phyloP scores from a whole-genome alignment of 2,329 filamentous ascomycete species.

The Teratosphaeria gauchensis region DNA sequence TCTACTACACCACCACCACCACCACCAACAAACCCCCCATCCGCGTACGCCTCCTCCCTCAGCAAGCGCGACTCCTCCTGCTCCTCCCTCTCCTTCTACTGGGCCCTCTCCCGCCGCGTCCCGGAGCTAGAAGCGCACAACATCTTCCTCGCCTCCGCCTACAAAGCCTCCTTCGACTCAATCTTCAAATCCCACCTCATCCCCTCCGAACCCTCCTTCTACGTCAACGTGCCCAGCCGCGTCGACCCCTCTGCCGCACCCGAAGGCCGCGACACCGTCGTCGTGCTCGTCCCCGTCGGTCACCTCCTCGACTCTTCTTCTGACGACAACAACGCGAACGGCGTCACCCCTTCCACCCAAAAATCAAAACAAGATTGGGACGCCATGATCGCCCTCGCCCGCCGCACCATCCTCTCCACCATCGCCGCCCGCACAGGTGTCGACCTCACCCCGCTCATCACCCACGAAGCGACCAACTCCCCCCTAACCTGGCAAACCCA shows the following conservation, averaged over 20 bases:
- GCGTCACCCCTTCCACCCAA: constrained; percentile 28
- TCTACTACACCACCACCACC: background rate
- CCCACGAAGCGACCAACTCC: constrained; percentile 56
- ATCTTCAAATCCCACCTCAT: constrained; percentile 63
- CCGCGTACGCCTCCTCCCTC: constrained; percentile 33
- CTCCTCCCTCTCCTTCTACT: constrained; percentile 69
- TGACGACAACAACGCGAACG: constrained; percentile 3
- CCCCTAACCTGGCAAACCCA: constrained; percentile 51
- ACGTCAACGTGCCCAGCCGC: constrained; percentile 65
- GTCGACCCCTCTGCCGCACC: constrained; percentile 61
- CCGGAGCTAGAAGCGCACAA: constrained; percentile 61
- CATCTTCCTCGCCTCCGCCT: constrained; percentile 67
- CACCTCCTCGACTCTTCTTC: constrained; percentile 44
- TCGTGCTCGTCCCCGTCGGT: constrained; percentile 63
- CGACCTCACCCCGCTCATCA: constrained; percentile 40
- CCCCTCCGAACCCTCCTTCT: constrained; percentile 61
- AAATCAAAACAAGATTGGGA: constrained; percentile 50
- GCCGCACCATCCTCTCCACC: constrained; percentile 51
- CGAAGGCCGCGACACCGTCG: constrained; percentile 52
- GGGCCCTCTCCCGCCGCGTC: constrained; percentile 52
- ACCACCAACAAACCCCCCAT: constrained; percentile 10
- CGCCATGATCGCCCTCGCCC: constrained; percentile 49
- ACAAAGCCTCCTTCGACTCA: constrained; percentile 62
- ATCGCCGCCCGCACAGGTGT: constrained; percentile 53
- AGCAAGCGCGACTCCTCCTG: constrained; percentile 51